A percentile compares a stretch with the other conserved stretches of the same genome.
These are phyloP conservation scores for Closterium sp. DNA, from an alignment of 139 green algal species.

Conservation along the genomic window DNA sequence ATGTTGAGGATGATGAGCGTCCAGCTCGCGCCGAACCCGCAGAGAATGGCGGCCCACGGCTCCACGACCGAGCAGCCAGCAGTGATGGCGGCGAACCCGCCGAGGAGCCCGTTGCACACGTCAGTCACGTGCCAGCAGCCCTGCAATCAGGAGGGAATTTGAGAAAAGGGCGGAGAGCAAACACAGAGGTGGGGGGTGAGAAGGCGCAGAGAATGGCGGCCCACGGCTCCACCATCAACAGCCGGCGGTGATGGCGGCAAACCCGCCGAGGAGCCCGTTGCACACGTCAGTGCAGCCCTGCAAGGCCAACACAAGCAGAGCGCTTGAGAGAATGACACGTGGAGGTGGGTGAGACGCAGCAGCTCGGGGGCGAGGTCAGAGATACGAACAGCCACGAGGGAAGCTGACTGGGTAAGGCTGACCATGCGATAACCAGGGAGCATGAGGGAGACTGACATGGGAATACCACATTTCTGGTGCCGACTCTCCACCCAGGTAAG, in stretches of 20 bases:
- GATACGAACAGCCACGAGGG: no score
- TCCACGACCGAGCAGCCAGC: constrained; percentile 42
- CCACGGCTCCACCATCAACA: constrained; percentile 45
- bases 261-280: constrained; percentile 42
- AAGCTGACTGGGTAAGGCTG: no score
- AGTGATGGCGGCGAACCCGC: constrained; percentile 40
- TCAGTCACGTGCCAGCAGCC: constrained; percentile 41
- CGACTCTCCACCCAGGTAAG: no score
- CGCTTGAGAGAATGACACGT: no score
- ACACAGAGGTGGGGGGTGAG: no score
- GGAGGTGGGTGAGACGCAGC: no score
- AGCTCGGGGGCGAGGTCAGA: no score
- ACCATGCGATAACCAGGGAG: no score
- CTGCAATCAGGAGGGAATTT: background rate
- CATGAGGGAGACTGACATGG: no score
- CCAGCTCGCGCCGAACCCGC: constrained; percentile 51
- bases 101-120: constrained; percentile 50
- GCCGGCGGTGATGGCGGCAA: constrained; percentile 34
- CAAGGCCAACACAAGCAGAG: no score
- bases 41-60: constrained; percentile 48
- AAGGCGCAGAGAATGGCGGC: constrained; percentile 35
- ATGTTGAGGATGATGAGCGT: constrained; percentile 47
- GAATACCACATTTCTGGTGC: no score
- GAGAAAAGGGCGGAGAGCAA: background rate
- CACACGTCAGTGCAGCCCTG: constrained; percentile 40